Base-by-base conservation (phyloP, 2,329 filamentous ascomycete species). In the Botrytis cinerea region DNA sequence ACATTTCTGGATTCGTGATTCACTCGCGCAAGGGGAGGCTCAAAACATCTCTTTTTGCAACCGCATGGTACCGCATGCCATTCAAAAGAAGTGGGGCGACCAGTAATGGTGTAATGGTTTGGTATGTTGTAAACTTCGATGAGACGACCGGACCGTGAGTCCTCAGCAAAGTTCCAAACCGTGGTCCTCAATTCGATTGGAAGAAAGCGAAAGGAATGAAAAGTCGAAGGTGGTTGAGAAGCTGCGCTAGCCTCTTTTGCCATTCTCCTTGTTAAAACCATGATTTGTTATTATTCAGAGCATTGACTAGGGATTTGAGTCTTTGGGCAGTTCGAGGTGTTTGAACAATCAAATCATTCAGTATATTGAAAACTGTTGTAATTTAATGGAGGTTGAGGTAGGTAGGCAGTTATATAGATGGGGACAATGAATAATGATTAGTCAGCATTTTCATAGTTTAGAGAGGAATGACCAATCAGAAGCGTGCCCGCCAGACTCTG, bases 101-200 rank as follows among this genome's bases (percentile, higher is more conserved):
- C 48, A 28, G 28, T 16, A 12, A 7, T 20, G 12, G 28, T 32
- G 18, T 59, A 46, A 43, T n/a, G 32, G 45, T 69, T 43, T 20
- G 63, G 71, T 72, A 38, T 28, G 18, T 72, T 72, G 71, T 32
- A 60, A 4, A 72, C 62, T 69, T 72, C 71, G 12, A 72, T 61
- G 40, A 69, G 38, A 14, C 43, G 71, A 12, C 28, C 62, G 10
- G 48, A 18, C 8, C 14, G n/a, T 5, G 22, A 57, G 10, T 57
- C 35, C 43, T 69, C 66, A 25, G 46, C 48, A 45, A n/a, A 9
- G 10, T 67, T 40, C 51, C 61, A 72, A 28, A 72, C 32, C 28
- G 35, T 45, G 18, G 25, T 25, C 18, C 48, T 51, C n/a, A 72
- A 20, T 20, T 72, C 70, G 1, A 2, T 22, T 14, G 62, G 48